Percentiles rank a stretch among this genome's conserved stretches.
Evolutionary conservation across 2,329 filamentous ascomycete species (phyloP).

Genomic region (Fusarium subtropicale): DNA sequence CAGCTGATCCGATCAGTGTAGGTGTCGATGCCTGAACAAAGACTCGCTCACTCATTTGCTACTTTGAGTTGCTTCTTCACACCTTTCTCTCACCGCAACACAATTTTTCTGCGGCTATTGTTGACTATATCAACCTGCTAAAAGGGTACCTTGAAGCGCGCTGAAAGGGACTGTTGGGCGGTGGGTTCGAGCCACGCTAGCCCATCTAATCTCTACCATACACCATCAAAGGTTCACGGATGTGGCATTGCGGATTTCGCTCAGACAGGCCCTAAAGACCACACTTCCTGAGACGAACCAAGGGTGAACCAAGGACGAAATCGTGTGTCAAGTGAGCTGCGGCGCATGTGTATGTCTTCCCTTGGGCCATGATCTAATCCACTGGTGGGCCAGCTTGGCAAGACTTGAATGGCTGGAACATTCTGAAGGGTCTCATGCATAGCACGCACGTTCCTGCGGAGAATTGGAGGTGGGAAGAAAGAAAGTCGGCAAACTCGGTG

Average conservation of each 20-base stretch:
- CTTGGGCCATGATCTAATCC: conserved; percentile 37
- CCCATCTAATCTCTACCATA: conserved; percentile 37
- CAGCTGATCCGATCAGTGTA: conserved; percentile 14
- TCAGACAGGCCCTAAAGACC: conserved; percentile 39
- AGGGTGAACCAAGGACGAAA: conserved; percentile 38
- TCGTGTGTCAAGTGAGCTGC: conserved; percentile 50
- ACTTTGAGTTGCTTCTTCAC: conserved; percentile 11
- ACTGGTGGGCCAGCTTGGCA: conserved; percentile 33
- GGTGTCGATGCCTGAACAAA: conserved; percentile 41
- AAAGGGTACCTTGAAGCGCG: neutral
- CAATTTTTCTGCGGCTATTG: neutral
- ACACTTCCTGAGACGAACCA: conserved; percentile 36
- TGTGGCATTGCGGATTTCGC: conserved; percentile 44
- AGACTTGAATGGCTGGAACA: conserved; percentile 19
- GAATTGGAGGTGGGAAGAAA: conserved; percentile 12
- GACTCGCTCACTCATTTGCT: neutral
- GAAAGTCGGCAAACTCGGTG: conserved; percentile 25
- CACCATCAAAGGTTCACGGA: conserved; percentile 35
- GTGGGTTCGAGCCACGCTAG: conserved; percentile 22
- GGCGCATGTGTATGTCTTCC: conserved; percentile 48
- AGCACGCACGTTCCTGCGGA: conserved; percentile 22
- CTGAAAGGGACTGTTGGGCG: conserved; percentile 17
- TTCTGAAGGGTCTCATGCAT: conserved; percentile 17
- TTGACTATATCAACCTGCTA: neutral
- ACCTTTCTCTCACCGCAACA: conserved; percentile 7